Conservation (phyloP, 2,329 filamentous ascomycete genomes). For the Fusarium chlamydosporum region DNA sequence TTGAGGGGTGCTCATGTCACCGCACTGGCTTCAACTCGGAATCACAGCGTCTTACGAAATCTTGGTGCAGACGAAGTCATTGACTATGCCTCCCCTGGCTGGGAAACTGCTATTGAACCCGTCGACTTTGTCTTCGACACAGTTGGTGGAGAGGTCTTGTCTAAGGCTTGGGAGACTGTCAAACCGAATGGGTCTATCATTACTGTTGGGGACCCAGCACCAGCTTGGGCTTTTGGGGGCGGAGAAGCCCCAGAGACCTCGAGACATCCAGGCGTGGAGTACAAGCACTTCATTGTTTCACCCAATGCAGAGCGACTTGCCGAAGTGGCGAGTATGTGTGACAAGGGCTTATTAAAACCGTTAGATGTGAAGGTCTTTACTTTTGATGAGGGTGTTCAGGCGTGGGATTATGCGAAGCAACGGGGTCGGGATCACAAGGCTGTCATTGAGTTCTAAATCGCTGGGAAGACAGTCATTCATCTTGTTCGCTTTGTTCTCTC, state of each 20-base stretch:
- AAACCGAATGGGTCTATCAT: conserved; percentile 53
- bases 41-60: conserved; percentile 31
- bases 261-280: conserved; percentile 41
- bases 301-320: not conserved
- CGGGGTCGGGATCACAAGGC: conserved; percentile 21
- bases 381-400: conserved; percentile 8
- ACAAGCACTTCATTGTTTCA: conserved; percentile 49
- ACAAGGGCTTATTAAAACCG: conserved; percentile 7
- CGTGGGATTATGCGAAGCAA: conserved; percentile 20
- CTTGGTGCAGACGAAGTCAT: conserved; percentile 47
- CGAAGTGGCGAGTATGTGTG: conserved; percentile 1
- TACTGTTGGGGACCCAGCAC: conserved; percentile 55
- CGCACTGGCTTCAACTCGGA: conserved; percentile 49
- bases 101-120: conserved; percentile 32
- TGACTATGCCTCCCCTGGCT: conserved; percentile 47
- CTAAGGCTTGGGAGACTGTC: conserved; percentile 51
- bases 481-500: too few species aligned
- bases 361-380: conserved; percentile 6
- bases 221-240: conserved; percentile 51
- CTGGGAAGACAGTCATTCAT: not conserved
- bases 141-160: conserved; percentile 31
- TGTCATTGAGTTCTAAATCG: conserved; percentile 7
- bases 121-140: conserved; percentile 30
- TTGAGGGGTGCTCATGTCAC: conserved; percentile 46
- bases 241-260: conserved; percentile 38